Conservation (phyloP, 306 rosid species). For the Sophora flavescens region DNA sequence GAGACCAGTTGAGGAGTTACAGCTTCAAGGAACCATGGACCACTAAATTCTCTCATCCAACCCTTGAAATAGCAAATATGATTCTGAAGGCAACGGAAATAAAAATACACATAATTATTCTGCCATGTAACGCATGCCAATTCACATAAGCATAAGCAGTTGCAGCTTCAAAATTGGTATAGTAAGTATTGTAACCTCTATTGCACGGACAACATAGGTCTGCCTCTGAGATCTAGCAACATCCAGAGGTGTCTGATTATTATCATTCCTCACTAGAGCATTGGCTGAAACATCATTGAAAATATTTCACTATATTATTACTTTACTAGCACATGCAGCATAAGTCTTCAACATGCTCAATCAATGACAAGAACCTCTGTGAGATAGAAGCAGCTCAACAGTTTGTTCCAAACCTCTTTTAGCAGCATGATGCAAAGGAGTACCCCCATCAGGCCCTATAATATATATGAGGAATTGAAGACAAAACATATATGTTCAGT, state of each 20-base stretch:
- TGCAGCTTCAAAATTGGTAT: not conserved
- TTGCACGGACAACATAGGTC: not conserved
- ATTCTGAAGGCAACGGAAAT: constrained; percentile 5
- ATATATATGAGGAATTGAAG: not conserved
- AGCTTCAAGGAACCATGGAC: constrained; percentile 13
- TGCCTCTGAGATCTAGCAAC: not conserved
- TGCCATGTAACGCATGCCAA: not conserved
- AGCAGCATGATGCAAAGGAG: constrained; percentile 29
- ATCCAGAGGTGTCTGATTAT: not conserved
- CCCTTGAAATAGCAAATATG: constrained; percentile 25
- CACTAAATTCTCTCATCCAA: not conserved
- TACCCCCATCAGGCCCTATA: constrained; percentile 11
- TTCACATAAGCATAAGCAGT: not conserved
- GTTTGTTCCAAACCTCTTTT: not conserved
- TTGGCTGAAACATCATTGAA: constrained; percentile 1
- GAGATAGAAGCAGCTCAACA: constrained; percentile 8
- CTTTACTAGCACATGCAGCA: not conserved
- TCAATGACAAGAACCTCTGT: constrained; percentile 14
- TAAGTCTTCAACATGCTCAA: not conserved
- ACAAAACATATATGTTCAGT: not conserved
- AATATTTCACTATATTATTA: not conserved
- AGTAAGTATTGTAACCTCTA: not conserved
- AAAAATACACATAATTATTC: not conserved
- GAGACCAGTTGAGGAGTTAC: not conserved
- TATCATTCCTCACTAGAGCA: not conserved